phyloP scores from a whole-genome alignment of 2,329 filamentous ascomycete genomes.

The Diaporthe sp. region DNA sequence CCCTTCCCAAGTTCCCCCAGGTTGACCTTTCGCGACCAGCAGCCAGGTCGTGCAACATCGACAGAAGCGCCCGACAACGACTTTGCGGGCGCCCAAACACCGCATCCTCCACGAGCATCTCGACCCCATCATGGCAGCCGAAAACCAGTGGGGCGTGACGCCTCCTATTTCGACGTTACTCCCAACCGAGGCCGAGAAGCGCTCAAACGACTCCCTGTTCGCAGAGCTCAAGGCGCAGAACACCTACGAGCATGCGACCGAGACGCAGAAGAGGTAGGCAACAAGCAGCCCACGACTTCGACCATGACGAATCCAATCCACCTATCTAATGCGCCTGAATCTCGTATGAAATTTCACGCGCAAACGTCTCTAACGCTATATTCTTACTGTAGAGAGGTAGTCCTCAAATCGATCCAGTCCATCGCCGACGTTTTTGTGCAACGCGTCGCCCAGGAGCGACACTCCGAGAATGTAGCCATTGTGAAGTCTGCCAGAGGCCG shows the following conservation, averaged over 20 bases:
- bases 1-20: not conserved
- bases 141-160: slow-evolving; percentile 73
- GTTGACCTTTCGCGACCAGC: not conserved
- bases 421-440: slow-evolving; percentile 90
- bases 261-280: slow-evolving; percentile 82
- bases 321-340: not conserved
- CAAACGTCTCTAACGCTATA: not conserved
- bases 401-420: slow-evolving; percentile 80
- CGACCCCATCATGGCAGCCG: slow-evolving; percentile 40
- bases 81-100: not conserved
- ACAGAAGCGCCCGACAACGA: slow-evolving; percentile 4
- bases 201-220: slow-evolving; percentile 81
- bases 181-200: slow-evolving; percentile 81
- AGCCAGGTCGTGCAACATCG: not conserved
- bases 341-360: not conserved
- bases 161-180: slow-evolving; percentile 82
- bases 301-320: not conserved
- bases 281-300: not conserved
- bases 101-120: slow-evolving; percentile 2
- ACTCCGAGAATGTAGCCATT: slow-evolving; percentile 77
- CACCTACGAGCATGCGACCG: slow-evolving; percentile 87
- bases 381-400: slow-evolving; percentile 65
- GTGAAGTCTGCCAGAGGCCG: slow-evolving; percentile 89
- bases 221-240: slow-evolving; percentile 88
- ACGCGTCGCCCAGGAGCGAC: slow-evolving; percentile 79